Conservation (phyloP, 2,329 filamentous ascomycete species). For the Fusarium sambucinum region DNA sequence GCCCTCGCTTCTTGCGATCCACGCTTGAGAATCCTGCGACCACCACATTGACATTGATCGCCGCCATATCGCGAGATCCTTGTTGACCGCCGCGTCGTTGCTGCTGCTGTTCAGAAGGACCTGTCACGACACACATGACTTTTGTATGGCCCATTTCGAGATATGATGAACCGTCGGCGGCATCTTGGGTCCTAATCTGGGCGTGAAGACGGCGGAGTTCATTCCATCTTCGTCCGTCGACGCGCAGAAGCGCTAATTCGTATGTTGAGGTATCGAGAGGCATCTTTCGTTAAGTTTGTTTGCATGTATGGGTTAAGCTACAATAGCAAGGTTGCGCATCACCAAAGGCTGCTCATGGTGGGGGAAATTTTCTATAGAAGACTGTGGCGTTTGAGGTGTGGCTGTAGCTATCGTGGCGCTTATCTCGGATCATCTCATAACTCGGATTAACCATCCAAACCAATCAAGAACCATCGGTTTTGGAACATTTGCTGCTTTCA, state of each 20-base stretch:
- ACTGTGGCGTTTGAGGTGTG: conserved; percentile 43
- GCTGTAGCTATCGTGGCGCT: conserved; percentile 10
- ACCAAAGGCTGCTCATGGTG: conserved; percentile 39
- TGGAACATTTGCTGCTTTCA: conserved; percentile 37
- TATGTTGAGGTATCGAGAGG: conserved; percentile 96
- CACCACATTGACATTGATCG: conserved; percentile 83
- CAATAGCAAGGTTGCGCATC: conserved; percentile 12
- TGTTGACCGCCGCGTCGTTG: conserved; percentile 57
- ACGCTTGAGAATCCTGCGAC: conserved; percentile 90
- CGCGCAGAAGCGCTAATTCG: conserved; percentile 83
- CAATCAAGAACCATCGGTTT: conserved; percentile 24
- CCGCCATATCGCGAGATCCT: conserved; percentile 61
- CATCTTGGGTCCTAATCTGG: conserved; percentile 91
- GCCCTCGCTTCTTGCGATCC: conserved; percentile 81
- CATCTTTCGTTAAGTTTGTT: conserved; percentile 68
- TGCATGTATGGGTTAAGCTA: conserved; percentile 4
- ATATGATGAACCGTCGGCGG: conserved; percentile 92
- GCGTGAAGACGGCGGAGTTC: conserved; percentile 90
- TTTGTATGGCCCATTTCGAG: conserved; percentile 98
- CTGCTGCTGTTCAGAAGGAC: conserved; percentile 76
- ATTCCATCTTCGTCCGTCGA: conserved; percentile 94
- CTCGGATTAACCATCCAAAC: conserved; percentile 41
- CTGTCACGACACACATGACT: conserved; percentile 91
- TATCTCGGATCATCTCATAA: conserved; percentile 22
- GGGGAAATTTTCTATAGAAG: conserved; percentile 42